These are phyloP conservation scores for Xylaria scruposa DNA, from an alignment of 495 filamentous ascomycete genomes.

Conservation along the genomic window DNA sequence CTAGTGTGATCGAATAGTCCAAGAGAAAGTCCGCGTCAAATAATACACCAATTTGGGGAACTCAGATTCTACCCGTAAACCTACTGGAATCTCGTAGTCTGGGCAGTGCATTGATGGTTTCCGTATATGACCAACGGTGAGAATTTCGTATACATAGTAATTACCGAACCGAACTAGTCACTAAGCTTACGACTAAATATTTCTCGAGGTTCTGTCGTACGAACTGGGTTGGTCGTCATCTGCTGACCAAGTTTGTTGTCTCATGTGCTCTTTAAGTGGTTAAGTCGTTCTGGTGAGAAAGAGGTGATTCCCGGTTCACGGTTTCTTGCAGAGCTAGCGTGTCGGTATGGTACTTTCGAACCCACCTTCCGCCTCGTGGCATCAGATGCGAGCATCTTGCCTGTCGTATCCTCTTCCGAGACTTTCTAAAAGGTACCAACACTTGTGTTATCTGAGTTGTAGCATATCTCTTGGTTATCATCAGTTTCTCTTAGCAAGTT, in stretches of 20 bases:
- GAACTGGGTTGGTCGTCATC: slow-evolving; percentile 10
- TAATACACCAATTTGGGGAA: slow-evolving; percentile 10
- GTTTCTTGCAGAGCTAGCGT: slow-evolving; percentile 32
- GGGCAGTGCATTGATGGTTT: background rate
- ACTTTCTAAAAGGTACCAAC: background rate
- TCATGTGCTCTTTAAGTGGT: slow-evolving; percentile 12
- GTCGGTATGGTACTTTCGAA: slow-evolving; percentile 29
- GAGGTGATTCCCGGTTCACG: slow-evolving; percentile 18
- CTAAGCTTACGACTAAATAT: background rate
- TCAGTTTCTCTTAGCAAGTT: slow-evolving; percentile 29
- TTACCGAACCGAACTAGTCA: background rate
- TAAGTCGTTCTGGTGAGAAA: background rate
- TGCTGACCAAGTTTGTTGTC: slow-evolving; percentile 17
- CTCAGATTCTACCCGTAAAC: background rate
- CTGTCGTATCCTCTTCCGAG: slow-evolving; percentile 1
- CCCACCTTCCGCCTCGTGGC: slow-evolving; percentile 25
- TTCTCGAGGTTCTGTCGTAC: slow-evolving; percentile 4
- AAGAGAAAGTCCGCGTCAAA: slow-evolving; percentile 14
- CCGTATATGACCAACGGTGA: slow-evolving; percentile 23
- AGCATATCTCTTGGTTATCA: slow-evolving; percentile 23
- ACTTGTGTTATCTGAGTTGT: slow-evolving; percentile 17
- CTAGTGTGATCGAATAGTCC: slow-evolving; percentile 40
- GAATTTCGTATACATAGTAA: background rate
- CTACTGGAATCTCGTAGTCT: background rate
- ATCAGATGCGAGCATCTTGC: slow-evolving; percentile 14